Evolutionary conservation across 108 stramenopile species (phyloP).

Genomic region (Discostella pseudostelligera): DNA sequence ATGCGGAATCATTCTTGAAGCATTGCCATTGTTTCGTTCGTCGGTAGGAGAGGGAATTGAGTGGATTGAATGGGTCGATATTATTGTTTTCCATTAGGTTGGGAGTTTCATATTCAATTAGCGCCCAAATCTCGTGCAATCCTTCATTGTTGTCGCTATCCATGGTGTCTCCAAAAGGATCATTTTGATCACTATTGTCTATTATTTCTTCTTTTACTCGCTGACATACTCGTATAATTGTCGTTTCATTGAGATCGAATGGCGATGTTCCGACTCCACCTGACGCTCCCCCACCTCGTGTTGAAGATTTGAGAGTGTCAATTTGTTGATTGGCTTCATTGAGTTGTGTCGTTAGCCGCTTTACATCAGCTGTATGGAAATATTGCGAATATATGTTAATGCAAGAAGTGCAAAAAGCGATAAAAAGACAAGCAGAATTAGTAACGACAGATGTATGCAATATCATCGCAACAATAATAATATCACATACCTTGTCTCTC

Average conservation of each 20-base stretch:
- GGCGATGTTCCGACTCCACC: constrained; percentile 5
- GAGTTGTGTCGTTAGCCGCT: constrained; percentile 25
- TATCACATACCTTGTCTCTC: constrained; percentile 42
- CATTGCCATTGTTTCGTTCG: constrained; percentile 70
- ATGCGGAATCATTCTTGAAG: constrained; percentile 66
- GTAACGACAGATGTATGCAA: neutral
- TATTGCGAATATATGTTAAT: too few relatives aligned
- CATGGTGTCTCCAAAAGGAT: constrained; percentile 24
- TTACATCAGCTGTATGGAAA: constrained; percentile 30
- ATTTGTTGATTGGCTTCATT: constrained; percentile 40
- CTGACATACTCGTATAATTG: constrained; percentile 77
- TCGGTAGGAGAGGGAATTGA: constrained; percentile 20
- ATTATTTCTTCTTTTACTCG: constrained; percentile 45
- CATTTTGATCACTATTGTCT: constrained; percentile 13
- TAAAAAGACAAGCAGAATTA: neutral
- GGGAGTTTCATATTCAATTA: constrained; percentile 66
- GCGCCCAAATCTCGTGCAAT: constrained; percentile 74
- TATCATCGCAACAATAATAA: neutral
- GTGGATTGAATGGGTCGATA: constrained; percentile 25
- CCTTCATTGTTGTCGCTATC: constrained; percentile 37
- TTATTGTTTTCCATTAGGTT: constrained; percentile 40
- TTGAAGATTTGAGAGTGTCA: constrained; percentile 24
- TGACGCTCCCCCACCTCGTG: constrained; percentile 1
- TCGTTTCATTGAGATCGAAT: constrained; percentile 33
- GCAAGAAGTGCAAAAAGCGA: too few relatives aligned